Percentiles rank a stretch among this genome's conserved stretches.
Conservation (phyloP, 2,329 filamentous ascomycete genomes). For the Hypocreales sp. region DNA sequence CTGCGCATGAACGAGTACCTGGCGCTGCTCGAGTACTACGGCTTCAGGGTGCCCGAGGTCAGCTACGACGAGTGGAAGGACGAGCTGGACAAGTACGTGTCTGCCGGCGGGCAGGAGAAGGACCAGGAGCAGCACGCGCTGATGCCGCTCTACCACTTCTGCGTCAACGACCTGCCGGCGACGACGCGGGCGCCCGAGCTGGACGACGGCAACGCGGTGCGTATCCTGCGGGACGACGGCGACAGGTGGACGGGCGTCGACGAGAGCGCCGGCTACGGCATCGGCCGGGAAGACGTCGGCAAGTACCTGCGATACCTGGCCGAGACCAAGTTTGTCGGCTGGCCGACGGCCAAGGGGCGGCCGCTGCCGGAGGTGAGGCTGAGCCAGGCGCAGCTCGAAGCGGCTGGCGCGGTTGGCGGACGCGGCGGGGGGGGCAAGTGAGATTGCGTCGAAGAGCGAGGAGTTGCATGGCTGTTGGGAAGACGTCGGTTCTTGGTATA, state of each 20-base stretch:
- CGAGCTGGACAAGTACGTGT: constrained; percentile 13
- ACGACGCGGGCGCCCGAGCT: constrained; percentile 56
- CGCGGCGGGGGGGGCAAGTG: constrained; percentile 7
- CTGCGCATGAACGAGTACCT: constrained; percentile 68
- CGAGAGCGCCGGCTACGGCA: constrained; percentile 28
- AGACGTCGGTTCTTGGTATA: too few species aligned
- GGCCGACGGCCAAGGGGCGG: constrained; percentile 11
- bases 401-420: constrained; percentile 8
- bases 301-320: constrained; percentile 13
- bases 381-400: constrained; percentile 8
- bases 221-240: constrained; percentile 47
- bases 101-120: constrained; percentile 10
- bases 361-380: constrained; percentile 9
- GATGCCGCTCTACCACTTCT: constrained; percentile 58
- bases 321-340: constrained; percentile 13
- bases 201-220: constrained; percentile 46
- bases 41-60: constrained; percentile 57
- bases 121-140: constrained; percentile 14
- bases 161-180: constrained; percentile 49
- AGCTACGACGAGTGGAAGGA: constrained; percentile 37
- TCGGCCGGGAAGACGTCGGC: constrained; percentile 11
- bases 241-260: constrained; percentile 43
- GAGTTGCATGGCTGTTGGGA: too few species aligned
- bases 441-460: too few species aligned
- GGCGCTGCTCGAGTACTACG: constrained; percentile 52